Base-by-base conservation (phyloP, 2,329 filamentous ascomycete species). In the Penicillium capsulatum region DNA sequence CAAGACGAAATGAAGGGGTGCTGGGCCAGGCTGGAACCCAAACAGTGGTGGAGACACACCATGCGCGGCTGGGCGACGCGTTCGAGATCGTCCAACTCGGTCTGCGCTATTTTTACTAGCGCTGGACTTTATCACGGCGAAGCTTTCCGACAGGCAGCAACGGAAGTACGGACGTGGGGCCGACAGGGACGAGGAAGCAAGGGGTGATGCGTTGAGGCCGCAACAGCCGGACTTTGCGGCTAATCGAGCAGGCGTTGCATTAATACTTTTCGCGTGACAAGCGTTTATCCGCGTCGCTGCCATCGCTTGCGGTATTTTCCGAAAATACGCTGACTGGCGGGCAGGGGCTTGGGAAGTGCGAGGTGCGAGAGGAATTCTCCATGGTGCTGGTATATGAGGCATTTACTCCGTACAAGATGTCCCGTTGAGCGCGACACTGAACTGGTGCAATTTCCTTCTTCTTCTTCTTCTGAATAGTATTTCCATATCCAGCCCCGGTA, bases 381-480 rank as follows among this genome's bases (percentile, higher is more conserved):
- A 64, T 85, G 9, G 55, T 64, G 9, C 46, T 63, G n/a, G 2
- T 80, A 80, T 57, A 77, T 88, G 61, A 79, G 86, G 48, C 84
- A 83, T 51, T 64, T 88, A 5, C n/a, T n/a, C n/a, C n/a, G n/a
- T n/a, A n/a, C 67, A 83, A 2, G 74, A 75, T 51, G 73, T 68
- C 2, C 65, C 80, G 2, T 76, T 79, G 11, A 70, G 75, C 36
- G 74, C 81, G 0, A 74, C 84, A 2, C 65, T 79, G 16, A 78
- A 5, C 69, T 88, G 13, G 77, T 84, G 7, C 65, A 71, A n/a
- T 86, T 80, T 49, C n/a, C n/a, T n/a, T n/a, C n/a, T n/a, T 87
- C 1, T 83, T 82, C 7, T 88, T 85, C 61, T 73, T 89, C 58
- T 89, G 83, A 82, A 86, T 84, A 0, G 73, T 86, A 36, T 86